Conservation (phyloP, 129 eudicot species). For the Flaveria bidentis region DNA sequence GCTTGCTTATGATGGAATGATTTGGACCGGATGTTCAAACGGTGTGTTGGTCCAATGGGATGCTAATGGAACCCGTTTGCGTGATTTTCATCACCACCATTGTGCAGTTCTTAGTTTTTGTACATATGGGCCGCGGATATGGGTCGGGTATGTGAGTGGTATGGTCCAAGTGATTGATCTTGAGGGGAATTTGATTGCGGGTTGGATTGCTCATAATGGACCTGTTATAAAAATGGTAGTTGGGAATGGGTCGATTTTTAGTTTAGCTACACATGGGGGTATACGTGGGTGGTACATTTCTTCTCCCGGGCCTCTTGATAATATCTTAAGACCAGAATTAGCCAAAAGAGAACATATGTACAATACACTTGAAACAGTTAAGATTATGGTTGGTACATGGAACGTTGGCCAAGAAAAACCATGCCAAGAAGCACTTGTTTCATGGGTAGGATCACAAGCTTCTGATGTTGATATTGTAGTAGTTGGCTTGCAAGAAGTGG, state of each 20-base stretch:
- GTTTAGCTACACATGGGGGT: slow-evolving; percentile 97
- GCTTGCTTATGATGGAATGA: slow-evolving; percentile 74
- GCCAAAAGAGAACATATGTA: slow-evolving; percentile 66
- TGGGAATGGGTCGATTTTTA: slow-evolving; percentile 64
- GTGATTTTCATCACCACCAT: slow-evolving; percentile 75
- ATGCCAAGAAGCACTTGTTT: slow-evolving; percentile 68
- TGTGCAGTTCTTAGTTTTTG: slow-evolving; percentile 85
- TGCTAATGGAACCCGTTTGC: slow-evolving; percentile 78
- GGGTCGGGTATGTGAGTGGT: slow-evolving; percentile 95
- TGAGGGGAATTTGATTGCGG: slow-evolving; percentile 70
- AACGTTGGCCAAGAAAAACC: slow-evolving; percentile 94
- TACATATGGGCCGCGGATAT: slow-evolving; percentile 67
- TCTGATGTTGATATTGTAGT: slow-evolving; percentile 83
- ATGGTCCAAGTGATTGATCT: slow-evolving; percentile 79
- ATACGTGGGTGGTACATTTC: slow-evolving; percentile 91
- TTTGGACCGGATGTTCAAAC: slow-evolving; percentile 90
- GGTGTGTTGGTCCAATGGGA: slow-evolving; percentile 94
- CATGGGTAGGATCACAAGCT: slow-evolving; percentile 79
- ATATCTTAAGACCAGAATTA: slow-evolving; percentile 59
- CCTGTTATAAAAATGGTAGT: slow-evolving; percentile 80
- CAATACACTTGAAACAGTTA: slow-evolving; percentile 62
- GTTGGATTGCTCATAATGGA: slow-evolving; percentile 91
- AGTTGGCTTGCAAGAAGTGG: slow-evolving; percentile 95
- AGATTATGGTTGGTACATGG: slow-evolving; percentile 88
- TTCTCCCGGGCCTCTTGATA: slow-evolving; percentile 89